Evolutionary conservation across 1,284 basidiomycete genomes (phyloP), one percentile per base, ranked within the genome.

Genomic region (Golubevia sp.): DNA sequence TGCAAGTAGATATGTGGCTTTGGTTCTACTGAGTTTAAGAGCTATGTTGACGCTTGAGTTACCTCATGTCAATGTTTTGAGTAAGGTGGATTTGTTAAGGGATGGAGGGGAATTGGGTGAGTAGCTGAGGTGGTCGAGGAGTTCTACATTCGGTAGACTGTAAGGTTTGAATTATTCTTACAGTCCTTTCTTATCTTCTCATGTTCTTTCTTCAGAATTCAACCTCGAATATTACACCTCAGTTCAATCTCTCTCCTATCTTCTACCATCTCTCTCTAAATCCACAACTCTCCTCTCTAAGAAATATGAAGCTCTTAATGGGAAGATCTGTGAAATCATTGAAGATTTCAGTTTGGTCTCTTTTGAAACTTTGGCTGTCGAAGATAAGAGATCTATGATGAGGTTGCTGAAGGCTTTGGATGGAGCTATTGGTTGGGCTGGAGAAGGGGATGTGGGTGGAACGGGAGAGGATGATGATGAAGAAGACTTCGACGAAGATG

Each of bases 261-360:
- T 18, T 13, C 38, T 44, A 8, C 13, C 38, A 44, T 44, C 38
- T 44, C 18, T 18, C 11, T 44, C 30, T 5, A 34, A 34, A 11
- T 34, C 30, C 5, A 34, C 30, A 34, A 34, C 30, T 8, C 11
- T 13, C 11, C 38, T 44, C 11, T 44, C 38, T 18, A 44, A 44
- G 38, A 44, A 44, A 44, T 44, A 34, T 34, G 4, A n/a, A n/a
- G n/a, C n/a, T n/a, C 86, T 99, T 52, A 99, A 97, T 83, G 89
- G 91, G 87, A 91, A 92, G 0, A 91, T 98, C 79, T 91, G 92
- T 67, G 94, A 92, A 34, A 85, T 99, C 23, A 89, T 99, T 44
- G 94, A 98, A 81, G 96, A 98, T 80, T 98, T 91, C 83, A 88
- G 90, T n/a, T 88, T 98, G 11, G 94, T 99, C 25, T 91, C 92